These are phyloP conservation scores for Arxiozyma heterogenica DNA, from an alignment of 1,139 yeast genomes.

Conservation along the genomic window DNA sequence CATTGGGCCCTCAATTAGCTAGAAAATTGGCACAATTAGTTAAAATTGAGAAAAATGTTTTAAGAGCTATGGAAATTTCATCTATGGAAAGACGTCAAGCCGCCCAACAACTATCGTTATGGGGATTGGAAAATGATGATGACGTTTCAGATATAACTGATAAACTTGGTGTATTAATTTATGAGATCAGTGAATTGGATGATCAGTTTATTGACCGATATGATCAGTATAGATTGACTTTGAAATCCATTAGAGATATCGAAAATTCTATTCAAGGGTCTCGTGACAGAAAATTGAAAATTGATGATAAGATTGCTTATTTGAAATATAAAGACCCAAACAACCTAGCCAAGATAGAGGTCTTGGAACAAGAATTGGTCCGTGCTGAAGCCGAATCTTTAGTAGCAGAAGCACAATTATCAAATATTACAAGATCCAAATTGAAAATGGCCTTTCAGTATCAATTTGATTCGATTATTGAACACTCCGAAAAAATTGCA, in stretches of 20 bases:
- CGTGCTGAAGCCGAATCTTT: slow-evolving; percentile 98
- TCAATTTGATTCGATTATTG: slow-evolving; percentile 94
- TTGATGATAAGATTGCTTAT: slow-evolving; percentile 95
- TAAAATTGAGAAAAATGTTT: slow-evolving; percentile 93
- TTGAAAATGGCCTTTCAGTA: slow-evolving; percentile 94
- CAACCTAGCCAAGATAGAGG: slow-evolving; percentile 81
- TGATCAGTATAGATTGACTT: slow-evolving; percentile 93
- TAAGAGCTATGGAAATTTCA: slow-evolving; percentile 87
- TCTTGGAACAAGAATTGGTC: slow-evolving; percentile 94
- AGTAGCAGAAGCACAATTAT: slow-evolving; percentile 97
- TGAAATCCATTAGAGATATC: slow-evolving; percentile 90
- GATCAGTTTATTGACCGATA: slow-evolving; percentile 96
- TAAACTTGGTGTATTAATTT: slow-evolving; percentile 88
- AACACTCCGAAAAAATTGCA: slow-evolving; percentile 93
- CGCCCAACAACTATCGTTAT: slow-evolving; percentile 87
- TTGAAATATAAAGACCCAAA: slow-evolving; percentile 97
- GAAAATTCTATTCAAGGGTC: slow-evolving; percentile 98
- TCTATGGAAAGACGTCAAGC: slow-evolving; percentile 94
- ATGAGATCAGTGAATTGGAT: slow-evolving; percentile 95
- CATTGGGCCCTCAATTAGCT: slow-evolving; percentile 90
- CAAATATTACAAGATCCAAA: slow-evolving; percentile 96
- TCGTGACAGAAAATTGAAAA: slow-evolving; percentile 94
- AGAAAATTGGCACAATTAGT: slow-evolving; percentile 83
- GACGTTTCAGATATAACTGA: slow-evolving; percentile 96
- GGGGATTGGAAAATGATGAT: slow-evolving; percentile 98